Percentiles rank a stretch among this genome's conserved stretches.
Evolutionary conservation across 148 eudicot genomes (phyloP).

Genomic region (Chenopodium quinoa): DNA sequence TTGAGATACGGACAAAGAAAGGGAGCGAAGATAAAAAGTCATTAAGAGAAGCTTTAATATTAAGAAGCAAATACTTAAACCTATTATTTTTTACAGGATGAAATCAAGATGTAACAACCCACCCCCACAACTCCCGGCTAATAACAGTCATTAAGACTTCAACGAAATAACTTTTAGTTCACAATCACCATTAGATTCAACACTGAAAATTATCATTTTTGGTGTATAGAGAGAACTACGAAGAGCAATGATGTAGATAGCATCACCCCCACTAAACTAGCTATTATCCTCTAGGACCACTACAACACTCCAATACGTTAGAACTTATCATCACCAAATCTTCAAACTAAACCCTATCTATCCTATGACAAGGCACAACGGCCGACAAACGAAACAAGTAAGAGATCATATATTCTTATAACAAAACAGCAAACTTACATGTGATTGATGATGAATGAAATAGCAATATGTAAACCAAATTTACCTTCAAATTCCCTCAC

Average conservation of each 20-base stretch:
- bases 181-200: not conserved
- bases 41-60: not conserved
- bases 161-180: not conserved
- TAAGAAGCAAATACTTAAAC: not conserved
- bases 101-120: too few species aligned
- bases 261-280: too few species aligned
- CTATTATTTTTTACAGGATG: too few species aligned
- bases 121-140: too few species aligned
- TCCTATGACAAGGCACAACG: not conserved
- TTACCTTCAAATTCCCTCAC: conserved; percentile 1
- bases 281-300: too few species aligned
- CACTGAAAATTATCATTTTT: not conserved
- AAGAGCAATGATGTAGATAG: too few species aligned
- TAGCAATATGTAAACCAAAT: not conserved
- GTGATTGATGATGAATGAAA: not conserved
- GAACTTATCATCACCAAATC: not conserved
- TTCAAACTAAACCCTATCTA: not conserved
- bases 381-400: not conserved
- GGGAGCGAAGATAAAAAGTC: not conserved
- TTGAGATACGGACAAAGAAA: too few species aligned
- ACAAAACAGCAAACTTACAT: not conserved
- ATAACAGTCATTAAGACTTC: not conserved
- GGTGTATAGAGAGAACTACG: not conserved
- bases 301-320: not conserved
- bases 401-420: not conserved